phyloP scores from a whole-genome alignment of 192 early-diverging fungal species.

The Fimicolochytrium jonesii region DNA sequence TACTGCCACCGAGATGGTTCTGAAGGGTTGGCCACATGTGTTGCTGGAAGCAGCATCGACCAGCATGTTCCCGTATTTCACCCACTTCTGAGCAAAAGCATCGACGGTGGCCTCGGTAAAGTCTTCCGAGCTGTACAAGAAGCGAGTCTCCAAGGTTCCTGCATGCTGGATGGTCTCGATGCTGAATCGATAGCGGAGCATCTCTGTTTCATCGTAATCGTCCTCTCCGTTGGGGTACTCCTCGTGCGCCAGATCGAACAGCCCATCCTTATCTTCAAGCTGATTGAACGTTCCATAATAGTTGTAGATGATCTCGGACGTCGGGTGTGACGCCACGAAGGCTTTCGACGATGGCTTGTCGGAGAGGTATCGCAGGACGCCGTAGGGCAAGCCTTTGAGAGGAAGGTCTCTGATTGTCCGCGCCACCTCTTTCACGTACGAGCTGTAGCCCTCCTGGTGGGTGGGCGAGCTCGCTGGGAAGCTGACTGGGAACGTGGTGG shows the following conservation, averaged over 20 bases:
- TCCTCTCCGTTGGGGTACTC: conserved; percentile 3
- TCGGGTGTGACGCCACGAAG: not conserved
- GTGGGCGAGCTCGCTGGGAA: not conserved
- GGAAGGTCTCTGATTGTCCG: not conserved
- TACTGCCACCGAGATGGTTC: too few relatives aligned
- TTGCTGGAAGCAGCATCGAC: too few relatives aligned
- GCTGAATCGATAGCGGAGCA: conserved; percentile 2
- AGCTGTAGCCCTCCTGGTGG: not conserved
- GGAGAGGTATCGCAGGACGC: not conserved
- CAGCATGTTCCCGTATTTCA: not conserved
- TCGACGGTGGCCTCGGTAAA: not conserved
- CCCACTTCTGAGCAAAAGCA: not conserved
- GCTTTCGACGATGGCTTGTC: not conserved
- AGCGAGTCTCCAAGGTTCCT: not conserved
- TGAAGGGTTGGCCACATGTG: not conserved
- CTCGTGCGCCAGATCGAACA: not conserved
- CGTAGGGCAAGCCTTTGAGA: not conserved
- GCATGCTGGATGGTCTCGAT: not conserved
- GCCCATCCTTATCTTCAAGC: not conserved
- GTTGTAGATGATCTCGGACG: conserved; percentile 7
- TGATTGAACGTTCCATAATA: conserved; percentile 5
- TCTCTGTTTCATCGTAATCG: not conserved
- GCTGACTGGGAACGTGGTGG: not conserved
- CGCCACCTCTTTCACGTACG: not conserved
- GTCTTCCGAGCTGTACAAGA: not conserved